Base-by-base conservation (phyloP, 495 filamentous ascomycete species). In the Cetradonia linearis region DNA sequence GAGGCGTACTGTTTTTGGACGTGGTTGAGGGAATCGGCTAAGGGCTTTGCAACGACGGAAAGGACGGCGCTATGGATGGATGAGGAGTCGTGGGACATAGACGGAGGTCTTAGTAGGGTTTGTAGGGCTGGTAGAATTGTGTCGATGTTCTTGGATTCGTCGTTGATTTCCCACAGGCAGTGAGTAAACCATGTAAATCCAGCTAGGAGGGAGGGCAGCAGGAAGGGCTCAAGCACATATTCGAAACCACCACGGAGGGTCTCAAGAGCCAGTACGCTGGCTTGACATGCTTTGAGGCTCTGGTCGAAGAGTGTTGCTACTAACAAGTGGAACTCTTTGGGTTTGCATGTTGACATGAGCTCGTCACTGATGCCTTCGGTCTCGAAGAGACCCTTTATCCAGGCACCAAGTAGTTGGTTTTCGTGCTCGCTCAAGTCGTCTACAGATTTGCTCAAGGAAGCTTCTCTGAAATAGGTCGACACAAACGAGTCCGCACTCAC, bases 291-390 rank as follows among this genome's bases (percentile, higher is more conserved):
- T 13, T 86, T 76, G 1, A 95, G 79, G 48, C 86, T 89, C 64
- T 97, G 89, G 58, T 85, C 79, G 67, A 97, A 95, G 0, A 97
- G 72, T 1, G 91, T 93, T 9, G 91, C 85, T 5, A 95, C 85
- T n/a, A 98, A 82, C 20, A 87, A 73, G 66, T 96, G 96, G 67
- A 97, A 98, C 34, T 95, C 88, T 65, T 95, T 91, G 2, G 93
- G 94, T 28, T 86, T 88, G 66, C 93, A 97, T 2, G 86, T 83
- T 9, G 89, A 86, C 86, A 96, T 90, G 7, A 94, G 81, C 57
- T 95, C 92, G 65, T 98, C 91, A 53, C 74, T 82, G 62, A 94
- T 89, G 10, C 84, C 82, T 67, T 95, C 88, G 4, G 80, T 84
- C 55, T 91, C 87, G 62, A 94, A 96, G 3, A 98, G 79, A 16